These are phyloP conservation scores for Symbiodinium natans DNA, from an alignment of 73 alveolate species.

Conservation along the genomic window DNA sequence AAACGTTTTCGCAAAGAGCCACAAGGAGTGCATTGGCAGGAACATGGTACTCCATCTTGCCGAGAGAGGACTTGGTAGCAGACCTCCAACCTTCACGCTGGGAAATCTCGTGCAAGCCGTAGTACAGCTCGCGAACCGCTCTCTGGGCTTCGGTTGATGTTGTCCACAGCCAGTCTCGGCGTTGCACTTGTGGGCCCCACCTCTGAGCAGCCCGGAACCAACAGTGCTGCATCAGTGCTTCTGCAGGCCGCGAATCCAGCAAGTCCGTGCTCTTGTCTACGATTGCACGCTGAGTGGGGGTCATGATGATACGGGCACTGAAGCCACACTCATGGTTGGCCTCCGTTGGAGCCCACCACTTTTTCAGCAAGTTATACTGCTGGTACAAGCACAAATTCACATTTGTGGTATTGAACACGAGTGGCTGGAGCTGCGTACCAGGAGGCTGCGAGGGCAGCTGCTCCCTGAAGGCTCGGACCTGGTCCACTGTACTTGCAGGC, in stretches of 20 bases:
- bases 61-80: not conserved
- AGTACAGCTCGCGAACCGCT: not conserved
- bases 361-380: not conserved
- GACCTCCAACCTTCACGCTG: not conserved
- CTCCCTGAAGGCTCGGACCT: too few relatives aligned
- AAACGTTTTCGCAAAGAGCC: not conserved
- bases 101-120: not conserved
- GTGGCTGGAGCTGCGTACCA: not conserved
- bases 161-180: too few relatives aligned
- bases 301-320: conserved; percentile 18
- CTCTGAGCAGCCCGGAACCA: not conserved
- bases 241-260: not conserved
- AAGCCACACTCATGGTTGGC: conserved; percentile 6
- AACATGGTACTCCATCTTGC: not conserved
- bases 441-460: too few relatives aligned
- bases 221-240: not conserved
- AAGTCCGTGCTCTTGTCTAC: not conserved
- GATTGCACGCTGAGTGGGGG: conserved; percentile 40
- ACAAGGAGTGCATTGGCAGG: not conserved
- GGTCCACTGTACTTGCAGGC: too few relatives aligned
- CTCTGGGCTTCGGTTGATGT: not conserved
- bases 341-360: conserved; percentile 10
- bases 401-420: not conserved
- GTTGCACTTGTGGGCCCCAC: too few relatives aligned
- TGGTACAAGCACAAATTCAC: conserved; percentile 24